phyloP scores from a whole-genome alignment of 345 rosid genomes.

The Populus pruinosa region DNA sequence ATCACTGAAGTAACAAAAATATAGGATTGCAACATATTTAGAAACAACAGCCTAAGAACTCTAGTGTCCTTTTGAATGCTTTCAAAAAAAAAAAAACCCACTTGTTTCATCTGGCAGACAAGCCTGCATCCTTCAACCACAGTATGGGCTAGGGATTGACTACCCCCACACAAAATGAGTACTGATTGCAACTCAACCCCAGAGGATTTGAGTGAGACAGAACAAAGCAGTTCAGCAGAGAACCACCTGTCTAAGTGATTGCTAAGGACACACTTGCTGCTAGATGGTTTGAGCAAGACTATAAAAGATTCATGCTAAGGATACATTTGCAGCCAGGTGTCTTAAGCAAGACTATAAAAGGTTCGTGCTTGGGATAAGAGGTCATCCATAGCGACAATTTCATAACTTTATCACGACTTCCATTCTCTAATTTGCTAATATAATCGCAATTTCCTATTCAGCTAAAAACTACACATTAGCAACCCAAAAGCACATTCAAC shows the following conservation, averaged over 20 bases:
- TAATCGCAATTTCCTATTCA: neutral
- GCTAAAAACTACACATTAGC: neutral
- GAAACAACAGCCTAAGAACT: neutral
- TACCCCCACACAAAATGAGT: neutral
- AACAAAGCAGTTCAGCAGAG: neutral
- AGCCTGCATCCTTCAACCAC: neutral
- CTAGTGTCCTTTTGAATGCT: neutral
- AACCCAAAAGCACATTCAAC: neutral
- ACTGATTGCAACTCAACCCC: neutral
- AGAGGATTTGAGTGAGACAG: neutral
- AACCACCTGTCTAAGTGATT: neutral
- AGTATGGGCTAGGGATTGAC: neutral
- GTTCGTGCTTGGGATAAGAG: no score
- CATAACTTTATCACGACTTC: neutral
- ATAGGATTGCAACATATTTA: neutral
- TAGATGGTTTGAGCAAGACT: neutral
- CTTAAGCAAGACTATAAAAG: neutral
- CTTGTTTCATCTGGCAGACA: neutral
- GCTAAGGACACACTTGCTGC: neutral
- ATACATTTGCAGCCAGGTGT: neutral
- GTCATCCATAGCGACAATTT: neutral
- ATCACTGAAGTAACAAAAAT: neutral
- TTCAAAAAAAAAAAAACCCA: neutral
- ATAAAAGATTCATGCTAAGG: neutral
- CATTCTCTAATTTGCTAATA: neutral